Base-by-base conservation (phyloP, 805 yeast species). In the Wickerhamiella azyma region DNA sequence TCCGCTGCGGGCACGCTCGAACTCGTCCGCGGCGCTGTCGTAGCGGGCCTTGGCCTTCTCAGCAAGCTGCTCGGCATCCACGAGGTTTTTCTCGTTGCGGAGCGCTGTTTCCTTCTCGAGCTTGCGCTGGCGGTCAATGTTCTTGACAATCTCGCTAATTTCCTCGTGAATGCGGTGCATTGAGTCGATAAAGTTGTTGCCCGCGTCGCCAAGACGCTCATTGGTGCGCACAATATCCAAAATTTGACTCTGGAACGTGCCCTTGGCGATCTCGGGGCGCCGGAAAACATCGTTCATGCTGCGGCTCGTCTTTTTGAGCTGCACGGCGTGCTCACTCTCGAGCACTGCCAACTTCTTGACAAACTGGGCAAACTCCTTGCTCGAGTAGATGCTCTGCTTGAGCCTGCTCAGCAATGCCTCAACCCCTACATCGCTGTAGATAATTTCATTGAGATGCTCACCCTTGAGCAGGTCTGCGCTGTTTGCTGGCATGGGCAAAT, bases 101-200 rank as follows among this genome's bases (percentile, higher is more conserved):
- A 76, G 72, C 37, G 86, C 85, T 48, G 82, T 83, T 41, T 92
- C 97, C 61, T 92, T 92, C 45, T 78, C 66, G 29, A 70, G 54
- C 60, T 88, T 92, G 53, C 98, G 72, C 51, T 78, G 68, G 49
- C 81, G 75, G 9, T 83, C 71, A 52, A 86, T 76, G 2, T 85
- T 76, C 16, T 75, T 69, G 14, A 83, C 70, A 50, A 92, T 68
- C 0, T 94, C 79, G 11, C 68, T 63, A 48, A 92, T 66, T 62
- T 92, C 96, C 55, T 84, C 94, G 56, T 79, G 76, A 85, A 92
- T 92, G 33, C 77, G 79, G 53, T 76, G 80, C 57, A 92, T 67
- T 1, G 92, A 86, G 41, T 77, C 77, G 29, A 84, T 81, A 63
- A 79, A 88, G 6, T 88, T 77, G 36, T 73, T 69, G 13, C 86